Evolutionary conservation across 495 filamentous ascomycete genomes (phyloP), one percentile per base, ranked within the genome.

Genomic region (Penicillium coprophilum): DNA sequence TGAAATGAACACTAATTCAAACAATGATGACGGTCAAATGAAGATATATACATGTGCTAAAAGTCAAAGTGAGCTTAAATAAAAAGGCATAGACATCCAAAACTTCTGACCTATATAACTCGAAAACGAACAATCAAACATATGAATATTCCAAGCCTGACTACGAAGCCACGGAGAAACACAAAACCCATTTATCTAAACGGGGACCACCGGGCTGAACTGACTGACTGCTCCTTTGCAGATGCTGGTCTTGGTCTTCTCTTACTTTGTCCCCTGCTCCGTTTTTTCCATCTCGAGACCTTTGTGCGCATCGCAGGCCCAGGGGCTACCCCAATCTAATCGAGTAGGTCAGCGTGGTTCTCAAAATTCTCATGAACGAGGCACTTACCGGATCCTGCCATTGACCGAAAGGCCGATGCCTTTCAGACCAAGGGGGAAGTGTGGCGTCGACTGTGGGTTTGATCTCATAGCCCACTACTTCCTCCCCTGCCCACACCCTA

Each of bases 401-500:
- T 17, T 24, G 34, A 17, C 10, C 5, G 17, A 52, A 52, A 28
- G 50, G 50, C 17, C 50, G 50, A 30, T 52, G 36, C 19, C n/a
- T 30, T 19, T 31, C 50, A 41, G 50, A 36, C 50, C 50, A 52
- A 2, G 38, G 21, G 15, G 24, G 36, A 6, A 52, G 27, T 5
- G 8, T 24, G 12, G 50, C 24, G 2, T 51, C 23, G n/a, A 52
- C 46, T 15, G 6, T 24, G 20, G 36, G 36, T 31, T 39, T 39
- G n/a, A 40, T 28, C 3, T 28, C 15, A 27, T 51, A 21, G 5
- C n/a, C n/a, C n/a, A 7, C 11, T 23, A 41, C 30, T 43, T 52
- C 50, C 17, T 52, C 50, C 23, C 50, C 50, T 41, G 50, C 50
- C 50, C 50, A 52, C 13, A 52, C 38, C 31, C 50, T 39, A 3